These are phyloP conservation scores for Shiraia sp. DNA, from an alignment of 2,329 filamentous ascomycete genomes.

Conservation along the genomic window DNA sequence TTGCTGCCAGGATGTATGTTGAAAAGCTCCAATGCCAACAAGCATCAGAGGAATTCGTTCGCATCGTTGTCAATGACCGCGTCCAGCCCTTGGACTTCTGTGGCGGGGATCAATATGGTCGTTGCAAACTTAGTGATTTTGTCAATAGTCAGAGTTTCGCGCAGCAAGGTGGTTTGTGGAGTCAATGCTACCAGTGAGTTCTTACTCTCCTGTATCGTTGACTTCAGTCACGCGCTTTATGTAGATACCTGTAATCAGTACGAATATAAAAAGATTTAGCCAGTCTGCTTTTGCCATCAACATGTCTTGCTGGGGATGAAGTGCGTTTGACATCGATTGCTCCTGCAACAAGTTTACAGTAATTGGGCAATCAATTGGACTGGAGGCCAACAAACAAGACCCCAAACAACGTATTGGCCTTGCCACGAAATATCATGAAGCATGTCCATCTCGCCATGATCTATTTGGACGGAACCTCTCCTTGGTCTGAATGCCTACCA, in stretches of 20 bases:
- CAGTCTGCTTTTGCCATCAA: too few relatives aligned
- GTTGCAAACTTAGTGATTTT: constrained; percentile 72
- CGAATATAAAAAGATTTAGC: too few relatives aligned
- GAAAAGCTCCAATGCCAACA: constrained; percentile 78
- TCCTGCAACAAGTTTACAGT: background rate
- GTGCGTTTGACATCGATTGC: background rate
- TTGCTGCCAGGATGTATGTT: constrained; percentile 78
- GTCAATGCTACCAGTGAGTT: constrained; percentile 54
- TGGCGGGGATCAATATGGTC: constrained; percentile 68
- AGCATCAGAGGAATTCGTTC: constrained; percentile 69
- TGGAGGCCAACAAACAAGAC: background rate
- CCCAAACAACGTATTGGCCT: background rate
- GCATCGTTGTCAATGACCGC: constrained; percentile 81
- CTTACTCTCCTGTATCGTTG: too few relatives aligned
- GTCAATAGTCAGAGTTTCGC: constrained; percentile 77
- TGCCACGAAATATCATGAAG: too few relatives aligned
- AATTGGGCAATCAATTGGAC: background rate
- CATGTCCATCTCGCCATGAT: too few relatives aligned
- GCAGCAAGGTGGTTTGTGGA: constrained; percentile 72
- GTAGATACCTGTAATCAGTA: too few relatives aligned
- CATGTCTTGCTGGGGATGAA: constrained; percentile 1
- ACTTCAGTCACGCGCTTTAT: background rate
- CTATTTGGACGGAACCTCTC: too few relatives aligned
- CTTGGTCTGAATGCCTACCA: too few relatives aligned
- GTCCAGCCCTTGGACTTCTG: constrained; percentile 75